Conservation (phyloP, 108 stramenopile species). For the Nitzschia sp. region DNA sequence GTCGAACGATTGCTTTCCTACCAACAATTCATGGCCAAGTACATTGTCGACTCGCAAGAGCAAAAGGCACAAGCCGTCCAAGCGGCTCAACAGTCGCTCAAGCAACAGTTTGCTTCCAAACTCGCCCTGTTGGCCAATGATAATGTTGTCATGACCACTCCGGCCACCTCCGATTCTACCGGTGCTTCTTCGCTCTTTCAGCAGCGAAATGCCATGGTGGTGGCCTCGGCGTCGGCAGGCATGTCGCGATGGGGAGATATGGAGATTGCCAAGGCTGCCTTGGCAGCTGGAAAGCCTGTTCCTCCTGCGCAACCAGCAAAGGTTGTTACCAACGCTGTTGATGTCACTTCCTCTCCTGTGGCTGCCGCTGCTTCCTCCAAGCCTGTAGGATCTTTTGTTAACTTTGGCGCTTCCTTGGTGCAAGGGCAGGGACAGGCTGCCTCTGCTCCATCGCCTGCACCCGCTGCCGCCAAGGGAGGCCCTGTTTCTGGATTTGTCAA, state of each 20-base stretch:
- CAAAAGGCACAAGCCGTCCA: constrained; percentile 51
- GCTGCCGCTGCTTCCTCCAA: neutral
- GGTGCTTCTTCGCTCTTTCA: constrained; percentile 30
- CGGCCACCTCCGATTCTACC: constrained; percentile 21
- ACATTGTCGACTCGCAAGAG: constrained; percentile 74
- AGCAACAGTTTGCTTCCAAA: constrained; percentile 34
- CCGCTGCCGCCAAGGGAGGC: constrained; percentile 58
- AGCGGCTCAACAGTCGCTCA: constrained; percentile 35
- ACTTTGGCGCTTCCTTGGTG: neutral
- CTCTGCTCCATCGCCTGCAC: constrained; percentile 8
- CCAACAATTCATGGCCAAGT: constrained; percentile 76
- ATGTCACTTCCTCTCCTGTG: neutral
- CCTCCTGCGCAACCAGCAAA: neutral
- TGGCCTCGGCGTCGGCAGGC: constrained; percentile 62
- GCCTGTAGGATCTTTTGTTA: neutral
- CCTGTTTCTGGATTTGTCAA: constrained; percentile 52
- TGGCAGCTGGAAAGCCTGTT: constrained; percentile 3
- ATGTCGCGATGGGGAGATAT: constrained; percentile 77
- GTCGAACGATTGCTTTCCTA: constrained; percentile 46
- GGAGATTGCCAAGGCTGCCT: constrained; percentile 42
- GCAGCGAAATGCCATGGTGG: constrained; percentile 57
- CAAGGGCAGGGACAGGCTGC: neutral
- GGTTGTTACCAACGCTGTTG: neutral
- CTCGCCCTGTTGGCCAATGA: neutral
- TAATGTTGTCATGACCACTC: neutral